Evolutionary conservation across 768 basidiomycete species (phyloP).

Genomic region (Rhizopogon salebrosus): DNA sequence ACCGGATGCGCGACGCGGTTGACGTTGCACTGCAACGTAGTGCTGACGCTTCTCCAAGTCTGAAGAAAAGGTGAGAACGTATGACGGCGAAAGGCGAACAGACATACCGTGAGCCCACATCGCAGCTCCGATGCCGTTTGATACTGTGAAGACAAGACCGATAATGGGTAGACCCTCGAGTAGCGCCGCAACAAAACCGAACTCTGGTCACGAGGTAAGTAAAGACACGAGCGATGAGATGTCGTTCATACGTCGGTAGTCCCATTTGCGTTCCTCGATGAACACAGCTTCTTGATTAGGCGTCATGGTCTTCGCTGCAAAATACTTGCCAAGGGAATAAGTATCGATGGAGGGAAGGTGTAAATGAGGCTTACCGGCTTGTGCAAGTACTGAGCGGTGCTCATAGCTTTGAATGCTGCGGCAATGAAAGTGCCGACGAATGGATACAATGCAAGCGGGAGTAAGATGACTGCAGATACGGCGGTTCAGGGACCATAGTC

Average conservation of each 20-base stretch:
- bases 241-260: conserved; percentile 59
- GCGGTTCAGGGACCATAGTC: background rate
- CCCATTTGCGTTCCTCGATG: conserved; percentile 87
- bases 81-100: background rate
- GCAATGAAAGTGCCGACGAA: conserved; percentile 57
- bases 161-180: conserved; percentile 79
- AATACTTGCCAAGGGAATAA: conserved; percentile 49
- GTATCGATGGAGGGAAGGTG: background rate
- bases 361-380: conserved; percentile 42
- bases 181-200: conserved; percentile 81
- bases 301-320: conserved; percentile 79
- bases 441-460: conserved; percentile 65
- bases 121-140: conserved; percentile 85
- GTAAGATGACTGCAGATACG: conserved; percentile 41
- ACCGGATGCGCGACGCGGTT: background rate
- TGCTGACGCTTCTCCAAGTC: conserved; percentile 61
- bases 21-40: conserved; percentile 31
- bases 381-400: conserved; percentile 66
- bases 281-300: conserved; percentile 63
- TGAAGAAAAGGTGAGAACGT: conserved; percentile 15
- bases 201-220: conserved; percentile 39
- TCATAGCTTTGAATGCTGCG: conserved; percentile 62
- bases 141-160: conserved; percentile 77
- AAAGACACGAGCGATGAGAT: background rate
- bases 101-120: conserved; percentile 85